phyloP scores from a whole-genome alignment of 352 stramenopile species.

The Thraustotheca clavata region DNA sequence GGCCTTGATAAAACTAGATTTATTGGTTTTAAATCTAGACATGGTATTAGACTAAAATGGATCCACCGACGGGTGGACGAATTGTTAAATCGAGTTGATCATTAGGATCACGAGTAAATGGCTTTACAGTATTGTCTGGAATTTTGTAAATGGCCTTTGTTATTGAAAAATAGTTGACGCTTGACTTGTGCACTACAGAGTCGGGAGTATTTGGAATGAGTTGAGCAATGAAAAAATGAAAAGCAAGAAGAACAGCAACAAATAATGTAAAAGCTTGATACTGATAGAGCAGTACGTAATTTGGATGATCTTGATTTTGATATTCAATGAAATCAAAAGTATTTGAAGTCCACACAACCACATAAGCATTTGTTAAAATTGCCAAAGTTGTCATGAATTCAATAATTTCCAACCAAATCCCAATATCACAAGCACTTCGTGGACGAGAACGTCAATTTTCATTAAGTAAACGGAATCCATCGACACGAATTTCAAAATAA shows the following conservation, averaged over 20 bases:
- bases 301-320: constrained; percentile 12
- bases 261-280: constrained; percentile 79
- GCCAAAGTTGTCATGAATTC: constrained; percentile 84
- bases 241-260: constrained; percentile 68
- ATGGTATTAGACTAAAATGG: no score
- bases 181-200: constrained; percentile 62
- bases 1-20: no score
- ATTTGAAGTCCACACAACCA: constrained; percentile 89
- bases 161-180: constrained; percentile 74
- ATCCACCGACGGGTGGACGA: no score
- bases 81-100: constrained; percentile 19
- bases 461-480: constrained; percentile 80
- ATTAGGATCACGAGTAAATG: not conserved
- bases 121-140: constrained; percentile 48
- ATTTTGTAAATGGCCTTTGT: constrained; percentile 82
- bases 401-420: constrained; percentile 89
- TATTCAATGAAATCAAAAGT: constrained; percentile 19
- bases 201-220: constrained; percentile 66
- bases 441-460: constrained; percentile 73
- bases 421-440: constrained; percentile 78
- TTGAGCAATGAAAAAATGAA: constrained; percentile 75
- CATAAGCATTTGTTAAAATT: constrained; percentile 88
- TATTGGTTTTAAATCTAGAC: no score
- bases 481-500: constrained; percentile 88
- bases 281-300: constrained; percentile 53